A percentile compares a stretch with the other conserved stretches of the same genome.
phyloP scores from a whole-genome alignment of 805 yeast genomes.

The Yamadazyma philogaea region DNA sequence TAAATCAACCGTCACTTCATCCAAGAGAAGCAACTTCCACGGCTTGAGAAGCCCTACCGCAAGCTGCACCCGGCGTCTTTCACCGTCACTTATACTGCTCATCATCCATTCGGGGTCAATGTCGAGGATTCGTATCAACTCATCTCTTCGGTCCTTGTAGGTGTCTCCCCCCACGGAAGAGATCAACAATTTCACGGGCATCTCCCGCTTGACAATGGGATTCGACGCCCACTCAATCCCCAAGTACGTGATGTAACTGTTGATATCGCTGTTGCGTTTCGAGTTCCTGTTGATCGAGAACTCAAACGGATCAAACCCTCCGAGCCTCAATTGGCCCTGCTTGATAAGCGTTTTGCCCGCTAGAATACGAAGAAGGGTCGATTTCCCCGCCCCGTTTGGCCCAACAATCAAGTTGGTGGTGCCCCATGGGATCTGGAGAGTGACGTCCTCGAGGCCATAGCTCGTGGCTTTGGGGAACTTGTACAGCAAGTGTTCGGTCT shows the following conservation, averaged over 20 bases:
- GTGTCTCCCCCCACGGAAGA: conserved; percentile 71
- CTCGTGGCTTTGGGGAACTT: conserved; percentile 56
- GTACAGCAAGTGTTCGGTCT: conserved; percentile 63
- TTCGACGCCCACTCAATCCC: conserved; percentile 99
- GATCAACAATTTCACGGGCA: conserved; percentile 77
- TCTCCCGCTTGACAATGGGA: conserved; percentile 85
- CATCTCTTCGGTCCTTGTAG: conserved; percentile 72
- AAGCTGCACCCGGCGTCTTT: conserved; percentile 88
- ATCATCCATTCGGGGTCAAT: conserved; percentile 88
- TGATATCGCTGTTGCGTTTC: conserved; percentile 42
- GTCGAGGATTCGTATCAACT: conserved; percentile 72
- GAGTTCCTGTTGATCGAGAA: conserved; percentile 50
- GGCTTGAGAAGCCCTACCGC: conserved; percentile 92
- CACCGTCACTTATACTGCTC: conserved; percentile 92
- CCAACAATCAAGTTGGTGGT: conserved; percentile 81
- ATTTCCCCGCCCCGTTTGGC: conserved; percentile 97
- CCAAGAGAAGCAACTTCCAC: conserved; percentile 83
- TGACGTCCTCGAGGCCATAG: conserved; percentile 67
- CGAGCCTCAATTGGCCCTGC: conserved; percentile 65
- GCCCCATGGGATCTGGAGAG: conserved; percentile 61
- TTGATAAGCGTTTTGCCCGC: conserved; percentile 90
- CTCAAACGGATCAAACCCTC: conserved; percentile 83
- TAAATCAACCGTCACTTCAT: conserved; percentile 94
- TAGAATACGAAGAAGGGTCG: conserved; percentile 76
- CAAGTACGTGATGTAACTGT: conserved; percentile 64